These are phyloP conservation scores for Gnaphalium uliginosum DNA, from an alignment of 129 eudicot genomes.

Conservation along the genomic window DNA sequence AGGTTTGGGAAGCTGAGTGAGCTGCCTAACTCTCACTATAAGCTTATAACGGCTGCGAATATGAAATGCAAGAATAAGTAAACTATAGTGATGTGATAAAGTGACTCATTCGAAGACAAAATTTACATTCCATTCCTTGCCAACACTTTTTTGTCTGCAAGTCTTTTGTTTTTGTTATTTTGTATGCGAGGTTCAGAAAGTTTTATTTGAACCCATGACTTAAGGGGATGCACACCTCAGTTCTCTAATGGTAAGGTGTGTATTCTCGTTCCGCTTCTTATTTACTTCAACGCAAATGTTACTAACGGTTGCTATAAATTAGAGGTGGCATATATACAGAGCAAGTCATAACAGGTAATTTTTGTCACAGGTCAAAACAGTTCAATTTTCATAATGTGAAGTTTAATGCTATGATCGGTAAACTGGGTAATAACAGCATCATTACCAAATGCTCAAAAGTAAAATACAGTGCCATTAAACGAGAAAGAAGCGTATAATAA, in stretches of 20 bases:
- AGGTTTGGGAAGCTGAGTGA: conserved; percentile 77
- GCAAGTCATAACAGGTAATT: no score
- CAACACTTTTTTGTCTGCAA: background rate
- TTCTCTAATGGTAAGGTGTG: background rate
- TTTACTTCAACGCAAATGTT: background rate
- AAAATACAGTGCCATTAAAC: no score
- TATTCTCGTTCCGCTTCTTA: background rate
- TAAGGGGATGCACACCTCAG: background rate
- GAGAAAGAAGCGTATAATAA: no score
- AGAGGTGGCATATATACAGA: no score
- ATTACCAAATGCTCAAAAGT: no score
- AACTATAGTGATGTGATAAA: background rate
- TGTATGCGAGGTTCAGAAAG: background rate
- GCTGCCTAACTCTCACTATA: conserved; percentile 58
- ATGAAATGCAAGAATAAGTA: conserved; percentile 48
- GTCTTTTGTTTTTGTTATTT: no score
- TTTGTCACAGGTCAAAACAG: no score
- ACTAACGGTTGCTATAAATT: no score
- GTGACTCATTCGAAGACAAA: background rate
- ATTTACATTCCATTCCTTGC: background rate
- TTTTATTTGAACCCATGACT: background rate
- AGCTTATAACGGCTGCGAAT: conserved; percentile 80
- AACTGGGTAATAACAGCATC: no score
- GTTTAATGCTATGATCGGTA: no score
- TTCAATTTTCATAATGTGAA: no score